These are phyloP conservation scores for Arthroderma uncinatum DNA, from an alignment of 2,329 filamentous ascomycete species.

Conservation along the genomic window DNA sequence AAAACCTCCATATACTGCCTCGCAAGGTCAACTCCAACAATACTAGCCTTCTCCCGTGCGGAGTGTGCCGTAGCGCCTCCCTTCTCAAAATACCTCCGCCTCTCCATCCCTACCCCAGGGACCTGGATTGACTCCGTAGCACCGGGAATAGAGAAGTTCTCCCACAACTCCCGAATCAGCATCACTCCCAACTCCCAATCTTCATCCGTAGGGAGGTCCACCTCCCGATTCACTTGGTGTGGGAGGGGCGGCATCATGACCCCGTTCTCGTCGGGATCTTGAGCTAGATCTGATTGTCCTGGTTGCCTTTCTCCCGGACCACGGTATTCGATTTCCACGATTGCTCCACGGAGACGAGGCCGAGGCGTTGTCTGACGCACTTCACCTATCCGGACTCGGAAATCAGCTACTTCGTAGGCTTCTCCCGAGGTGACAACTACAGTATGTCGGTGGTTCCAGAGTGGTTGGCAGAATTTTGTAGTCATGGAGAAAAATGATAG, in stretches of 20 bases:
- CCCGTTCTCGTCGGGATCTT: neutral
- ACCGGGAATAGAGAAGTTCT: constrained; percentile 26
- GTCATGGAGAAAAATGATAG: constrained; percentile 32
- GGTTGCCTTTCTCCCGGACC: constrained; percentile 19
- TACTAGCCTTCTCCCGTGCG: constrained; percentile 17
- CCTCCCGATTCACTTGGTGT: neutral
- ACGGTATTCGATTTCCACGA: constrained; percentile 37
- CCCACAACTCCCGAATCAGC: constrained; percentile 35
- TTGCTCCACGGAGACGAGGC: constrained; percentile 29
- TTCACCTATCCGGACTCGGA: constrained; percentile 34
- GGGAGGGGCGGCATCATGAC: neutral
- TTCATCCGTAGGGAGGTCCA: constrained; percentile 20
- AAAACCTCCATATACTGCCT: constrained; percentile 38
- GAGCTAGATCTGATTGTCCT: neutral
- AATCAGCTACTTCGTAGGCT: constrained; percentile 34
- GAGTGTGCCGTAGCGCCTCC: constrained; percentile 3
- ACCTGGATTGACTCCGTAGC: constrained; percentile 33
- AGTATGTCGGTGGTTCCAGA: constrained; percentile 34
- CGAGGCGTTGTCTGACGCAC: constrained; percentile 32
- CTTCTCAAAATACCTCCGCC: constrained; percentile 20
- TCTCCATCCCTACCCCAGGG: constrained; percentile 31
- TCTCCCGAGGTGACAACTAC: constrained; percentile 27
- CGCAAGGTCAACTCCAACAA: constrained; percentile 31
- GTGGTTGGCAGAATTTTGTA: constrained; percentile 31
- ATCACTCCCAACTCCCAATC: constrained; percentile 30